Percentiles rank a stretch among this genome's conserved stretches.
These are phyloP conservation scores for Fonsecaea pugnacius DNA, from an alignment of 2,329 filamentous ascomycete species.

Conservation along the genomic window DNA sequence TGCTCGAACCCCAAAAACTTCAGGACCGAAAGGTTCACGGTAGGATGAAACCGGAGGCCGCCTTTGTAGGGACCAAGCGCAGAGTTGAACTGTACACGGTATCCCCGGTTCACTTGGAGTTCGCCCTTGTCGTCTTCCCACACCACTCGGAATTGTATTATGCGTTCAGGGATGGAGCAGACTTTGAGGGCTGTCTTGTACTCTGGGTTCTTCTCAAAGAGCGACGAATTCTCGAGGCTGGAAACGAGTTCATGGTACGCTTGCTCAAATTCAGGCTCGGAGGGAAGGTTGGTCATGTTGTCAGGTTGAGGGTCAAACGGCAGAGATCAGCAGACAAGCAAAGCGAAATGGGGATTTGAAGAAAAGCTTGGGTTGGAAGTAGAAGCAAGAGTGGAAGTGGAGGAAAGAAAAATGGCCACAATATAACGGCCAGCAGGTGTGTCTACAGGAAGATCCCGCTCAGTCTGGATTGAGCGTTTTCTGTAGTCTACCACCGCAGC, in stretches of 20 bases:
- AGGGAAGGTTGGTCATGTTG: constrained; percentile 78
- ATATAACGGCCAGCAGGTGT: not conserved
- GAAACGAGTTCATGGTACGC: constrained; percentile 95
- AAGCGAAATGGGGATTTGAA: not conserved
- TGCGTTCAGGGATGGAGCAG: constrained; percentile 86
- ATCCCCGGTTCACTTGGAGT: constrained; percentile 90
- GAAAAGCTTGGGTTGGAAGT: not conserved
- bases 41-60: constrained; percentile 90
- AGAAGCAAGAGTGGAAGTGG: not conserved
- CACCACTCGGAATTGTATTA: constrained; percentile 95
- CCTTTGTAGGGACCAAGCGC: constrained; percentile 98
- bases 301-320: not conserved
- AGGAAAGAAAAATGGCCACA: not conserved
- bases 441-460: not conserved
- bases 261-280: constrained; percentile 98
- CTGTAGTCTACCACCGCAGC: not conserved
- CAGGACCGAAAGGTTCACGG: constrained; percentile 69
- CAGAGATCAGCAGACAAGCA: not conserved
- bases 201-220: constrained; percentile 93
- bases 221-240: constrained; percentile 88
- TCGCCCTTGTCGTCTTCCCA: constrained; percentile 95
- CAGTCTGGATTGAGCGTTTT: not conserved
- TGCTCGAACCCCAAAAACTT: constrained; percentile 99
- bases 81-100: constrained; percentile 98
- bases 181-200: constrained; percentile 90